Conservation (phyloP, 257 asterid species). For the Forsythia suspensa region DNA sequence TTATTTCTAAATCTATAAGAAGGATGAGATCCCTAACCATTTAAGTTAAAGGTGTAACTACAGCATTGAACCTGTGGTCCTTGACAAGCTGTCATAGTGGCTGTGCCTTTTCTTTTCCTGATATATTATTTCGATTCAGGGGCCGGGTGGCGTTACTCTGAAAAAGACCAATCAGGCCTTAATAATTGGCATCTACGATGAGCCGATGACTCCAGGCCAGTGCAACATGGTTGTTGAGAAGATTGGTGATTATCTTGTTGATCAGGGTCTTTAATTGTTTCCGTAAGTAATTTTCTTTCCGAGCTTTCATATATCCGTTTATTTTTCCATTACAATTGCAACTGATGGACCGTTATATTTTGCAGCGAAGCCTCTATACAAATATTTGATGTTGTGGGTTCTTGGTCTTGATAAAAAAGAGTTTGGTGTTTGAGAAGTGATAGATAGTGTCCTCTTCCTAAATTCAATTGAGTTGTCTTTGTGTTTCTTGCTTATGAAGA, state of each 20-base stretch:
- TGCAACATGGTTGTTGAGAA: slow-evolving; percentile 50
- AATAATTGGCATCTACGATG: slow-evolving; percentile 44
- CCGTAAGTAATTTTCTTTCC: slow-evolving; percentile 1
- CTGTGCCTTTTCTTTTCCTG: background rate
- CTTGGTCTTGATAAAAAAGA: slow-evolving; percentile 14
- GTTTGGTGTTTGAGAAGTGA: slow-evolving; percentile 26
- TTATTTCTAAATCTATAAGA: too few relatives aligned
- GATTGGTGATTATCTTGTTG: slow-evolving; percentile 49
- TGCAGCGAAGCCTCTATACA: slow-evolving; percentile 23
- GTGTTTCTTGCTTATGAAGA: slow-evolving; percentile 22
- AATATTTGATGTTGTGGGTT: slow-evolving; percentile 25
- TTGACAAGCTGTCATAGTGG: background rate
- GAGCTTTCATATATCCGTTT: background rate
- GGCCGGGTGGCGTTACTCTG: slow-evolving; percentile 42
- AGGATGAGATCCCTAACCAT: background rate
- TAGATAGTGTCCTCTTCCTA: slow-evolving; percentile 20
- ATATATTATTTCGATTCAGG: slow-evolving; percentile 26
- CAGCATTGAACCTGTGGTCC: background rate
- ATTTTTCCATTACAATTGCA: background rate
- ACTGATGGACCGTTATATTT: background rate
- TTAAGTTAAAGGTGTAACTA: background rate
- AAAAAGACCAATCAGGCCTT: slow-evolving; percentile 42
- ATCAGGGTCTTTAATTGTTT: slow-evolving; percentile 37
- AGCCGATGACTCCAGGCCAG: slow-evolving; percentile 48
- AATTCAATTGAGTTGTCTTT: slow-evolving; percentile 27